phyloP scores from a whole-genome alignment of 2,329 filamentous ascomycete genomes.

The Rhinocladiella mackenziei region DNA sequence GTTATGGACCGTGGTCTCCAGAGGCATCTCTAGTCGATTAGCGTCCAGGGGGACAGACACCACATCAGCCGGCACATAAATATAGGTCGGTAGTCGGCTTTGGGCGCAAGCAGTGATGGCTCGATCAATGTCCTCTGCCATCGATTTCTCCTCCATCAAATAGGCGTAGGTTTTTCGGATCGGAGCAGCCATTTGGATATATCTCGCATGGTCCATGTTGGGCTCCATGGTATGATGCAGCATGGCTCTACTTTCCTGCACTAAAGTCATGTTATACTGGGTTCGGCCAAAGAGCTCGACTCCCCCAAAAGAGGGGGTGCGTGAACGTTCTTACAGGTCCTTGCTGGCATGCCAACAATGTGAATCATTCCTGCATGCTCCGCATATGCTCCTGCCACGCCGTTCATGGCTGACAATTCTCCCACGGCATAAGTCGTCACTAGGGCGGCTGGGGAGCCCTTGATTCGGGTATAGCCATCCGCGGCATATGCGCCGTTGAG shows the following conservation, averaged over 20 bases:
- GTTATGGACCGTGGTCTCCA: constrained; percentile 48
- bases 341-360: constrained; percentile 54
- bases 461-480: constrained; percentile 71
- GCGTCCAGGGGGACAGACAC: constrained; percentile 19
- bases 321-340: constrained; percentile 20
- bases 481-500: constrained; percentile 66
- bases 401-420: constrained; percentile 40
- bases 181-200: constrained; percentile 26
- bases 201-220: constrained; percentile 27
- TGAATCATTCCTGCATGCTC: constrained; percentile 57
- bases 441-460: constrained; percentile 51
- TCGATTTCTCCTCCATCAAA: constrained; percentile 27
- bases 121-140: constrained; percentile 29
- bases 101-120: constrained; percentile 27
- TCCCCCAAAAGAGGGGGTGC: no score
- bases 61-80: constrained; percentile 30
- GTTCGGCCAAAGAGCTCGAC: no score
- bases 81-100: constrained; percentile 28
- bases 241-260: constrained; percentile 45
- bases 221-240: constrained; percentile 34
- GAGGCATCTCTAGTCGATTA: constrained; percentile 59
- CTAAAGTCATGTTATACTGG: constrained; percentile 37
- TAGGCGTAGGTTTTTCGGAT: constrained; percentile 28
- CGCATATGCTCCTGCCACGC: constrained; percentile 49
- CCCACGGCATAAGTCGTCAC: constrained; percentile 60